phyloP scores from a whole-genome alignment of 2,329 filamentous ascomycete genomes.

The Aspergillus fijiensis region DNA sequence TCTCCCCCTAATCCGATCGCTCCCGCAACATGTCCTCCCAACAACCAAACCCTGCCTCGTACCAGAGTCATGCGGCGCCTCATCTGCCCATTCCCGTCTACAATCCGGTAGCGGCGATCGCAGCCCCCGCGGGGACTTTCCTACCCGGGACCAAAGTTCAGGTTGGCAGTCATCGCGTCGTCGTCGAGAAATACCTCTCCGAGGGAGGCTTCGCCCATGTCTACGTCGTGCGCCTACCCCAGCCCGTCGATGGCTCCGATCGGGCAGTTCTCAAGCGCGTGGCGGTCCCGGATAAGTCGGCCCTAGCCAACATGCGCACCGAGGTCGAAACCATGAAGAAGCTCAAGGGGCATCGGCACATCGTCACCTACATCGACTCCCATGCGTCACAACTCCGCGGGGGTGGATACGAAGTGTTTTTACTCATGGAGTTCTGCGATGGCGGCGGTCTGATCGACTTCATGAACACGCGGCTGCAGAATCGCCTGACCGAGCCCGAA shows the following conservation, averaged over 20 bases:
- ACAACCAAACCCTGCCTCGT: conserved; percentile 28
- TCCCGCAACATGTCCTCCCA: conserved; percentile 33
- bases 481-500: conserved; percentile 94
- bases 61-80: conserved; percentile 31
- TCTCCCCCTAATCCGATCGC: conserved; percentile 7
- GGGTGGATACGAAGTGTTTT: conserved; percentile 94
- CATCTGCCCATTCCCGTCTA: conserved; percentile 33
- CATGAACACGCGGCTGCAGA: conserved; percentile 97
- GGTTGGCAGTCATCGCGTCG: conserved; percentile 85
- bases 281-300: conserved; percentile 92
- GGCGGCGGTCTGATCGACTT: conserved; percentile 97
- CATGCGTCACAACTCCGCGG: conserved; percentile 91
- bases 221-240: conserved; percentile 86
- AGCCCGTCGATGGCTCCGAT: conserved; percentile 73
- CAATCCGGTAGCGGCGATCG: conserved; percentile 37
- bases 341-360: conserved; percentile 90
- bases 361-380: conserved; percentile 97
- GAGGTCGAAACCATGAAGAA: conserved; percentile 99
- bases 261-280: conserved; percentile 89
- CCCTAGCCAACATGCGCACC: conserved; percentile 91
- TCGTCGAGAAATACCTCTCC: conserved; percentile 95
- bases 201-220: conserved; percentile 98
- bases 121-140: conserved; percentile 76
- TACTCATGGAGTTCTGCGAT: conserved; percentile 97
- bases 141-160: conserved; percentile 93